Evolutionary conservation across 805 yeast species (phyloP), one percentile per base, ranked within the genome.

Genomic region (Wickerhamomyces tratensis): DNA sequence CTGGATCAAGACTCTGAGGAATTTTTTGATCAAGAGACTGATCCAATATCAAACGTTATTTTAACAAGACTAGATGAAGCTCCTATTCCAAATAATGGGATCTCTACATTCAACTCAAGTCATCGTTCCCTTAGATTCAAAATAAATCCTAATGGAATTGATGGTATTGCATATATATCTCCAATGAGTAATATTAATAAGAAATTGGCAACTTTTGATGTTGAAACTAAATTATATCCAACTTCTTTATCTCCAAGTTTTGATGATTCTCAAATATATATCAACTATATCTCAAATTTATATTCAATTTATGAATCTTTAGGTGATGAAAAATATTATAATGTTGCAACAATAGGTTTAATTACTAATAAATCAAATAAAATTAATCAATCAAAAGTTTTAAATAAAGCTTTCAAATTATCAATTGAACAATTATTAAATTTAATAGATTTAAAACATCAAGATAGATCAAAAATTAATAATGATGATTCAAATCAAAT

Each of bases 281-380:
- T 63, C 3, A 56, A 67, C 10, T 82, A 76, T 48, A 67, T 77
- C 35, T 70, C 71, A 29, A 56, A 65, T 9, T 50, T 76, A 12
- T 83, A 72, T 57, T 74, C 74, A 46, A 63, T 71, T 4, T 71
- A 79, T 47, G 79, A 78, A 48, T 62, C 67, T 2, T 49, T 75
- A 26, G 69, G 76, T 14, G 63, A 65, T n/a, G 65, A 71, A 43
- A 63, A 64, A 40, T 48, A 61, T 27, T 73, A 65, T 48, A 61
- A 68, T 20, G 59, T 61, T 4, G 69, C 68, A 11, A 62, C 68
- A 0, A 59, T 67, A 29, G 72, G 72, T 14, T 51, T 67, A 6
- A 59, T 59, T 41, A 66, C 57, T 50, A 50, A 61, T 30, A 50
- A 53, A 37, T 59, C 58, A 6, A 55, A 20, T 20, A 20, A 51